Percentiles rank a stretch among this genome's conserved stretches.
These are phyloP conservation scores for Rosa persica DNA, from an alignment of 306 rosid genomes.

Conservation along the genomic window DNA sequence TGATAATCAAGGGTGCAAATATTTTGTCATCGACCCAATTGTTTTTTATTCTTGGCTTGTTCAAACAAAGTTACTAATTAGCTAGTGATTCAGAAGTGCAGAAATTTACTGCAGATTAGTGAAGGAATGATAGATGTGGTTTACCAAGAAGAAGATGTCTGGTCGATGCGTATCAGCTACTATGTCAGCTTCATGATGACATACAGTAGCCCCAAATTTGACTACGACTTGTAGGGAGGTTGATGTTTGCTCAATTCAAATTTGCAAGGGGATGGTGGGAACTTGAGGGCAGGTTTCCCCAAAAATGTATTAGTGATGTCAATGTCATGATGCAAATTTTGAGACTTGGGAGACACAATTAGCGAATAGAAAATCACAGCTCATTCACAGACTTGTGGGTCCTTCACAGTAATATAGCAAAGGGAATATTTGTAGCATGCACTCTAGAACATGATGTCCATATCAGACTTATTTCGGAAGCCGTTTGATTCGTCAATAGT, in stretches of 20 bases:
- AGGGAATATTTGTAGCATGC: background rate
- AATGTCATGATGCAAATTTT: background rate
- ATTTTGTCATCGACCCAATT: background rate
- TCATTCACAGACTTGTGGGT: conserved; percentile 1
- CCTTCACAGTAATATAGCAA: background rate
- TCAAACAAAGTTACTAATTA: background rate
- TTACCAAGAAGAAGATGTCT: background rate
- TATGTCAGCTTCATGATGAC: background rate
- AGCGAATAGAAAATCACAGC: conserved; percentile 8
- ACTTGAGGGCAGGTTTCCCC: conserved; percentile 3
- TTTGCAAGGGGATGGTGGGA: background rate
- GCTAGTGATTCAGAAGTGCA: background rate
- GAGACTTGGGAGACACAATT: background rate
- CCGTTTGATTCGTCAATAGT: too few relatives aligned
- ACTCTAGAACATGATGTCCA: background rate
- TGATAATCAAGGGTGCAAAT: background rate
- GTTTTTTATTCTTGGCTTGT: background rate
- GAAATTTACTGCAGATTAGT: background rate
- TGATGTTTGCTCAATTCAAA: background rate
- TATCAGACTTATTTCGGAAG: background rate
- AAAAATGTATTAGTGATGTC: background rate
- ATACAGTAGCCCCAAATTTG: background rate
- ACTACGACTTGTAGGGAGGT: conserved; percentile 2
- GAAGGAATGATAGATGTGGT: background rate
- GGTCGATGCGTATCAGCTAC: background rate